Percentiles rank a stretch among this genome's conserved stretches.
phyloP scores from a whole-genome alignment of 768 basidiomycete genomes.

The Crassisporium funariophilum region DNA sequence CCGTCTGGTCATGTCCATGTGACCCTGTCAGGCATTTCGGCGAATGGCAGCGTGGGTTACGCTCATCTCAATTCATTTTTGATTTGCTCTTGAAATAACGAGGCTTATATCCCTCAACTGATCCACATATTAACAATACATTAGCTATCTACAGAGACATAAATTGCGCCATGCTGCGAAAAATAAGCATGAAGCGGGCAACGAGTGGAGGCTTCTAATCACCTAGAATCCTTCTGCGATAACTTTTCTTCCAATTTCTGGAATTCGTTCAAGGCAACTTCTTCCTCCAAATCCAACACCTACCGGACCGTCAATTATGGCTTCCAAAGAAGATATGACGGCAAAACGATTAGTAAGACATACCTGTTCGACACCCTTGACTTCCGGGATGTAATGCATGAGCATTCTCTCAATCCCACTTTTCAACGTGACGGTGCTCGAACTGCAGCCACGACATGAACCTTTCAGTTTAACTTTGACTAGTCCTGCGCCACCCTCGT shows the following conservation, averaged over 20 bases:
- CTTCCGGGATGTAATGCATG: slow-evolving; percentile 98
- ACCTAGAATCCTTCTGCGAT: slow-evolving; percentile 48
- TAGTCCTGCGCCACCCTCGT: slow-evolving; percentile 73
- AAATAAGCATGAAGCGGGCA: slow-evolving; percentile 5
- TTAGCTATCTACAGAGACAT: slow-evolving; percentile 64
- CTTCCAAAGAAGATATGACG: neutral
- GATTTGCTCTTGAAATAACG: too few relatives aligned
- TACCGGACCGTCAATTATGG: slow-evolving; percentile 30
- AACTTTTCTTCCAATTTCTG: slow-evolving; percentile 81
- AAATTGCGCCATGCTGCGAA: slow-evolving; percentile 72
- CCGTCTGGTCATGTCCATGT: slow-evolving; percentile 14
- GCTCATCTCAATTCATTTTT: slow-evolving; percentile 14
- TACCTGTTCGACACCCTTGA: slow-evolving; percentile 89
- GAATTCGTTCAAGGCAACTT: slow-evolving; percentile 86
- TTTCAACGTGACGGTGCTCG: slow-evolving; percentile 94
- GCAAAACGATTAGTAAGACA: slow-evolving; percentile 17
- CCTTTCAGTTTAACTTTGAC: slow-evolving; percentile 94
- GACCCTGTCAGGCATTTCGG: slow-evolving; percentile 12
- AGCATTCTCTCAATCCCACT: slow-evolving; percentile 98
- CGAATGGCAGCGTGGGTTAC: slow-evolving; percentile 24
- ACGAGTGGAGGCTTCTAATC: slow-evolving; percentile 13
- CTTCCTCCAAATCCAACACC: slow-evolving; percentile 91
- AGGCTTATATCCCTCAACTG: too few relatives aligned
- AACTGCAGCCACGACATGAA: slow-evolving; percentile 93
- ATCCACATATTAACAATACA: slow-evolving; percentile 3